A percentile compares a stretch with the other conserved stretches of the same genome.
Evolutionary conservation across 176 grass and related monocot genomes (phyloP).

Genomic region (Aechmea fasciata): DNA sequence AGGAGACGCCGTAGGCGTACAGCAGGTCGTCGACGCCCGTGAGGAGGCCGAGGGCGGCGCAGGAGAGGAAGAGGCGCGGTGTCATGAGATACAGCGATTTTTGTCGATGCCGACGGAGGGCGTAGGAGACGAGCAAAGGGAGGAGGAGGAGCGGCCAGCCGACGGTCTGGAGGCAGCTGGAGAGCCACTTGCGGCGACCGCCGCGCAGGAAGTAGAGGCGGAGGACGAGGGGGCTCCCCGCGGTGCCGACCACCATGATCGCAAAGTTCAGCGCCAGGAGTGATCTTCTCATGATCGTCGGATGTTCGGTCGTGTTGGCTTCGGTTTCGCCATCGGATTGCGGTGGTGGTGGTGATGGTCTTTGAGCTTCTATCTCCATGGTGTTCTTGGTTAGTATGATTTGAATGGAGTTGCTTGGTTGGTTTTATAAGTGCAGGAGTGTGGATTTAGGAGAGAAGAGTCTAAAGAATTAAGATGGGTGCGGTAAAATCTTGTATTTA

Average conservation of each 20-base stretch:
- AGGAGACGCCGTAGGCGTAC: slow-evolving; percentile 55
- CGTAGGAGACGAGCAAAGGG: slow-evolving; percentile 44
- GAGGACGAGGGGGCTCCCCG: slow-evolving; percentile 46
- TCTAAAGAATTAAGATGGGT: too few relatives aligned
- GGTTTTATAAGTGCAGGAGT: too few relatives aligned
- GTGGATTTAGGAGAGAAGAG: too few relatives aligned
- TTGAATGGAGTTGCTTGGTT: too few relatives aligned
- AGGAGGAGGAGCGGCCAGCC: slow-evolving; percentile 50
- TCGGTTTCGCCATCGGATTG: slow-evolving; percentile 27
- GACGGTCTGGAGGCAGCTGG: slow-evolving; percentile 51
- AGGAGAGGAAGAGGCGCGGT: slow-evolving; percentile 32
- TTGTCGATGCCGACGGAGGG: not conserved
- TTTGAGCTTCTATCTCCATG: too few relatives aligned
- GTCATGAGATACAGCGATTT: slow-evolving; percentile 34
- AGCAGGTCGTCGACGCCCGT: slow-evolving; percentile 50
- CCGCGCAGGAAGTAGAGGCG: slow-evolving; percentile 70
- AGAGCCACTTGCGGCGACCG: slow-evolving; percentile 58
- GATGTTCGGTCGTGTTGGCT: not conserved
- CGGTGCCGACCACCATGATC: slow-evolving; percentile 44
- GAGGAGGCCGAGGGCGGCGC: slow-evolving; percentile 42
- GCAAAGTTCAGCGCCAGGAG: slow-evolving; percentile 42
- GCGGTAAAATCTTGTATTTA: too few relatives aligned
- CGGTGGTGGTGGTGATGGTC: slow-evolving; percentile 24
- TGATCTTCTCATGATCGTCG: not conserved
- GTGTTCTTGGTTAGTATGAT: too few relatives aligned